Percentiles rank a stretch among this genome's conserved stretches.
Evolutionary conservation across 2,329 filamentous ascomycete species (phyloP).

Genomic region (Epicoccum nigrum): DNA sequence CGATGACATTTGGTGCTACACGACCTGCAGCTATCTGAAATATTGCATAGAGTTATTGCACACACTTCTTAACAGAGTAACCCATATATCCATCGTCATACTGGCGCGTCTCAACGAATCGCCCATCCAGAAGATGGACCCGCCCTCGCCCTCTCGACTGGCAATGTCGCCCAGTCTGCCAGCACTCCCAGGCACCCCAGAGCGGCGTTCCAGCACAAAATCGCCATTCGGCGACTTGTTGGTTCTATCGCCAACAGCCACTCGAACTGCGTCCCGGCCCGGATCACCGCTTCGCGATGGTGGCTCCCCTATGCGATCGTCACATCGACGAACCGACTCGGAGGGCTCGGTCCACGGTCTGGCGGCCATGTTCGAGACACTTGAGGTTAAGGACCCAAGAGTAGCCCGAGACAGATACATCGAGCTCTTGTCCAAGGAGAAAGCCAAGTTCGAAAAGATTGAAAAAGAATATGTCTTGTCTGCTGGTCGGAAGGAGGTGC

Average conservation of each 20-base stretch:
- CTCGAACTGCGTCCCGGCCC: constrained; percentile 18
- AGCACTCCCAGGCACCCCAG: constrained; percentile 66
- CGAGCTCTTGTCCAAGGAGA: constrained; percentile 51
- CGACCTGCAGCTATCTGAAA: constrained; percentile 14
- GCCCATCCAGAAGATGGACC: constrained; percentile 40
- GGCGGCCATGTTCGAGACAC: constrained; percentile 74
- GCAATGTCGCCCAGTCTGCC: constrained; percentile 63
- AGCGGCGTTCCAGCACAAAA: constrained; percentile 62
- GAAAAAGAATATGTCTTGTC: constrained; percentile 71
- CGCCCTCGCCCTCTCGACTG: constrained; percentile 54
- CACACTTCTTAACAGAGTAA: constrained; percentile 2
- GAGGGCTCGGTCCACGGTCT: constrained; percentile 51
- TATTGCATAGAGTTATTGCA: constrained; percentile 15
- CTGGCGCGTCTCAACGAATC: constrained; percentile 47
- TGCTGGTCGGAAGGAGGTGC: constrained; percentile 33
- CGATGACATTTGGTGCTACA: constrained; percentile 16
- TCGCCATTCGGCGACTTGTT: constrained; percentile 37
- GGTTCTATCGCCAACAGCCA: constrained; percentile 33
- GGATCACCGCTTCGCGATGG: constrained; percentile 50
- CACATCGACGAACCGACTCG: constrained; percentile 46
- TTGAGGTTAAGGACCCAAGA: constrained; percentile 61
- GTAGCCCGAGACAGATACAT: constrained; percentile 53
- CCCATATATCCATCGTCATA: constrained; percentile 35
- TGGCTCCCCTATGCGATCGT: constrained; percentile 27
- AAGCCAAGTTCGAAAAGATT: constrained; percentile 50